A percentile compares a stretch with the other conserved stretches of the same genome.
phyloP scores from a whole-genome alignment of 1,284 basidiomycete species.

The Ganoderma boninense region DNA sequence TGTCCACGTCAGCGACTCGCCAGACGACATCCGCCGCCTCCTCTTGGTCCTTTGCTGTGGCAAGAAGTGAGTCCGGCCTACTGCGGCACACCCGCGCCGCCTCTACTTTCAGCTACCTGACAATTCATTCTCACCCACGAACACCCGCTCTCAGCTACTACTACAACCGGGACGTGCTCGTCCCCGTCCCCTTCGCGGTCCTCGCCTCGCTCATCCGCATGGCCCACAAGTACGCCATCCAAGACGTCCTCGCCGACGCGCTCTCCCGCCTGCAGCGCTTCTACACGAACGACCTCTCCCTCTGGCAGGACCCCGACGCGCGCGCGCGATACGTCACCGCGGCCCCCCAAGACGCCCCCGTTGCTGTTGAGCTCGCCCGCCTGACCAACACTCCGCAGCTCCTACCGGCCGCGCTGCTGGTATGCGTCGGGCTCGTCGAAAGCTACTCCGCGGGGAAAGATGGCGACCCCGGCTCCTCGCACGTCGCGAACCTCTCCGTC shows the following conservation, averaged over 20 bases:
- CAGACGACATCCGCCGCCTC: neutral
- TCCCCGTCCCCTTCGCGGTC: constrained; percentile 2
- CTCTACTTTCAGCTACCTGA: neutral
- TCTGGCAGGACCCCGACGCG: neutral
- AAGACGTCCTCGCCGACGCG: neutral
- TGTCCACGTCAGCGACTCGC: neutral
- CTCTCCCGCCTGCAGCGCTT: constrained; percentile 3
- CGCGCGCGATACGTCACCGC: constrained; percentile 10
- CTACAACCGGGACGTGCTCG: constrained; percentile 8
- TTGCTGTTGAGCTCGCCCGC: constrained; percentile 12
- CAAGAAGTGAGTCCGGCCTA: too few relatives aligned
- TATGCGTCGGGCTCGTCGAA: constrained; percentile 3
- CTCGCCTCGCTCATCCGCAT: constrained; percentile 15
- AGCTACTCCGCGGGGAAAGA: too few relatives aligned
- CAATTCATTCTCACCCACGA: too few relatives aligned
- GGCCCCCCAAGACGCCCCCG: neutral
- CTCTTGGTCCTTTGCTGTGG: neutral
- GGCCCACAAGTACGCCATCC: constrained; percentile 17
- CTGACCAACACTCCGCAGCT: constrained; percentile 13
- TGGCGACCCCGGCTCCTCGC: neutral
- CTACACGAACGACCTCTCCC: constrained; percentile 8
- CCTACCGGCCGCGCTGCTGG: constrained; percentile 15
- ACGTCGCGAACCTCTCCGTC: neutral
- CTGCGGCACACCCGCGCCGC: neutral
- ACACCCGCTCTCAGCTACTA: constrained; percentile 21